Evolutionary conservation across 495 filamentous ascomycete genomes (phyloP).

Genomic region (Apodospora peruviana): DNA sequence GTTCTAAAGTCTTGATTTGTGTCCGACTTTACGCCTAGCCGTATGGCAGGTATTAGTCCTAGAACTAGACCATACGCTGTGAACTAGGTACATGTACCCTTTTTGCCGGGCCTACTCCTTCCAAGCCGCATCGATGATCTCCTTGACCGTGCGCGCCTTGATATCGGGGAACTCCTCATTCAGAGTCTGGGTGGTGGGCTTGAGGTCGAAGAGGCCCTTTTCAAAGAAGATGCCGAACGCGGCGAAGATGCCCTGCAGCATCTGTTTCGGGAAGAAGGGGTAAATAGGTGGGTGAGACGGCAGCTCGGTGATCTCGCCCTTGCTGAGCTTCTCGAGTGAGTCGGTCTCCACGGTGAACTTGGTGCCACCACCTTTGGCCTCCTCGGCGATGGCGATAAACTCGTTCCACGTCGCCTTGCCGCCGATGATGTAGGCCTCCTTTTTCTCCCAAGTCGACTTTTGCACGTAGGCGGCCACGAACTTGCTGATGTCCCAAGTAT

Average conservation of each 20-base stretch:
- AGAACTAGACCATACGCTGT: no score
- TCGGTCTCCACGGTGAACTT: slow-evolving; percentile 49
- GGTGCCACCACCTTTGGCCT: slow-evolving; percentile 43
- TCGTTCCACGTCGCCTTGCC: slow-evolving; percentile 47
- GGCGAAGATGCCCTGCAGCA: slow-evolving; percentile 23
- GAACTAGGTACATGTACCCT: no score
- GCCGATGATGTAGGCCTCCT: slow-evolving; percentile 36
- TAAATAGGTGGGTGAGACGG: slow-evolving; percentile 27
- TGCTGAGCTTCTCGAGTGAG: slow-evolving; percentile 37
- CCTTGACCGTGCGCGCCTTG: slow-evolving; percentile 25
- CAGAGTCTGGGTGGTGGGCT: slow-evolving; percentile 19
- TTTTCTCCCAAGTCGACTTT: slow-evolving; percentile 43
- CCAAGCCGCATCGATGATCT: slow-evolving; percentile 1
- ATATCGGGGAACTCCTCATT: slow-evolving; percentile 36
- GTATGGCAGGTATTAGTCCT: no score
- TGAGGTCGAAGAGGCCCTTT: slow-evolving; percentile 21
- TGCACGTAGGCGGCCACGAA: slow-evolving; percentile 44
- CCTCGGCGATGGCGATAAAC: slow-evolving; percentile 38
- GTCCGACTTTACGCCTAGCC: no score
- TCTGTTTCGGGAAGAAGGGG: slow-evolving; percentile 28
- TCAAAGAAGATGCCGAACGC: slow-evolving; percentile 26
- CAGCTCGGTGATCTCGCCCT: slow-evolving; percentile 44
- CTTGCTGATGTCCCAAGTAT: slow-evolving; percentile 46
- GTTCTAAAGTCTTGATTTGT: no score
- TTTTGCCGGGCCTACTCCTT: neutral